Evolutionary conservation across 2,329 filamentous ascomycete species (phyloP), one percentile per base, ranked within the genome.

Genomic region (Diaporthe ampelina): DNA sequence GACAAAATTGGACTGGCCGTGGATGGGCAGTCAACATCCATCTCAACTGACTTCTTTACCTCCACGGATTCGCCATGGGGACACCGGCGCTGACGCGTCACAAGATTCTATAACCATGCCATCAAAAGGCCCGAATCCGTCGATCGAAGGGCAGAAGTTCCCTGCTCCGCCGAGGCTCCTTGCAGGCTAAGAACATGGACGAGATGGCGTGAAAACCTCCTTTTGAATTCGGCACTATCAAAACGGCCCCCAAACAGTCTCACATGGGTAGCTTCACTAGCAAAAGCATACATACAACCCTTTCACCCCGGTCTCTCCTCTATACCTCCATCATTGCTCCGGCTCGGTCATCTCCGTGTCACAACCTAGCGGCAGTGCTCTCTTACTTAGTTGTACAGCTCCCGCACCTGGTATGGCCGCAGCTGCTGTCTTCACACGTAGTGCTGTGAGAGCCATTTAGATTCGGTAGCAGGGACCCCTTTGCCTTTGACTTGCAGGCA

Each of bases 271-370:
- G 48, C 32, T 56, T 32, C n/a, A 63, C 45, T 63, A 72, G 57
- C 48, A 54, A 19, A 19, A 54, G 32, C 57, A 54, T 59, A 72
- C 45, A 72, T 72, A 40, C 57, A 63, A 32, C 35, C 70, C 11
- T 56, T 45, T 35, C 37, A 32, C 50, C n/a, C 50, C 17, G 11
- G 32, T 21, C 3, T 15, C 13, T 29, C 19, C 8, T 63, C 45
- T 29, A 4, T 4, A 43, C 29, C 32, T 72, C 70, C 45, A 52
- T 37, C 21, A 29, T 17, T 29, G 43, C 45, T 29, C 54, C 48
- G 21, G 43, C 57, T 72, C 70, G 32, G 70, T 54, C 70, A 72
- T 63, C 57, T 72, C 57, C 70, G 54, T 40, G 32, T 45, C 70
- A 59, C 57, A 54, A 24, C 32, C 57, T 52, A 19, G 15, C 9